Base-by-base conservation (phyloP, 768 basidiomycete genomes). In the Strobilomyces dryophilus region DNA sequence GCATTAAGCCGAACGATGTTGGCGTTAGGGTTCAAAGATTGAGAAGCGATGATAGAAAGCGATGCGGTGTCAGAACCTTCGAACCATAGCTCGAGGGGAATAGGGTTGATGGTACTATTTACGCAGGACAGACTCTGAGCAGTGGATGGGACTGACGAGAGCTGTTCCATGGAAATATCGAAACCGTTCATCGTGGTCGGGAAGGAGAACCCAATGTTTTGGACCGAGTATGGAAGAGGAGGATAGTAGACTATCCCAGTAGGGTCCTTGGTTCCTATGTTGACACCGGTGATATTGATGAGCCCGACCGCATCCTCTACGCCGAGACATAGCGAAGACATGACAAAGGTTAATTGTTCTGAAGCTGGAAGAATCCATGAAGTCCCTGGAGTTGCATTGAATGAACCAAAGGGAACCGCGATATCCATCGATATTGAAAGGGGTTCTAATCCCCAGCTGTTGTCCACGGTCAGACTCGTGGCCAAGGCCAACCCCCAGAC, bases 401-500 rank as follows among this genome's bases (percentile, higher is more conserved):
- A 44, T 6, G 57, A 47, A n/a, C 54, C 61, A 50, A 15, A 56
- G 9, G 49, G 51, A 0, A 48, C 27, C 17, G 8, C 8, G 8
- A 53, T 20, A 15, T 8, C 1, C 39, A 20, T 11, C 1, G 0
- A 0, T 9, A 0, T 14, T 18, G 31, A 3, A n/a, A 5, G 0
- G 10, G 54, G 8, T 1, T 7, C 42, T 41, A 52, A 45, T 27
- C 18, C 37, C 53, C 58, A 63, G 4, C 8, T 37, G 24, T 52
- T 32, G 8, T 51, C 49, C 5, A 56, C 55, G 2, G 56, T 61
- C 53, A 64, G 41, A 9, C 54, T 31, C 1, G 56, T 56, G 1
- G 11, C 48, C 20, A 64, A 32, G 29, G 41, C 62, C 42, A 61
- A n/a, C 6, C 15, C 52, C 62, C 54, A 64, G 15, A 51, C 32